A percentile compares a stretch with the other conserved stretches of the same genome.
phyloP scores from a whole-genome alignment of 2,329 filamentous ascomycete species.

The Westerdykella ornata region DNA sequence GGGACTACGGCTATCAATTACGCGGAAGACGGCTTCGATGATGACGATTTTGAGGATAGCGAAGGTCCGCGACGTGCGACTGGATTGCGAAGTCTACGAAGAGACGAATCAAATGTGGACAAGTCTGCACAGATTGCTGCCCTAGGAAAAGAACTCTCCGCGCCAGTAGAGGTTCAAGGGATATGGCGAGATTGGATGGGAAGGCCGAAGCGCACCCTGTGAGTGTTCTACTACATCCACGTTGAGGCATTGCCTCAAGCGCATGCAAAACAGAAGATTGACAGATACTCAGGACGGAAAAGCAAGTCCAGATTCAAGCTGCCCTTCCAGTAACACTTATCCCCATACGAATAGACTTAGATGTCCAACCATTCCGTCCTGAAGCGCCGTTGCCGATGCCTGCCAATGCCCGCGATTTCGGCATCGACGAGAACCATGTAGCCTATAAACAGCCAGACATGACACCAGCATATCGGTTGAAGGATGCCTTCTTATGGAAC shows the following conservation, averaged over 20 bases:
- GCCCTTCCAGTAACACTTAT: slow-evolving; percentile 83
- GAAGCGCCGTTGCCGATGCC: slow-evolving; percentile 58
- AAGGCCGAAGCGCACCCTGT: slow-evolving; percentile 51
- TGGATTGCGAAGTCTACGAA: slow-evolving; percentile 72
- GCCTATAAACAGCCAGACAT: slow-evolving; percentile 74
- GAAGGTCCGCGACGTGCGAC: slow-evolving; percentile 67
- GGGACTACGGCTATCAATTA: slow-evolving; percentile 97
- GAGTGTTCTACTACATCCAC: slow-evolving; percentile 33
- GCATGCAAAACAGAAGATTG: slow-evolving; percentile 1
- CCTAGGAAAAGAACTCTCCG: slow-evolving; percentile 71
- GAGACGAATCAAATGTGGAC: slow-evolving; percentile 58
- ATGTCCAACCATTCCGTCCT: slow-evolving; percentile 72
- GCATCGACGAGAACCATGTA: slow-evolving; percentile 64
- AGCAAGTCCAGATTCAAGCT: slow-evolving; percentile 59
- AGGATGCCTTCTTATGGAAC: slow-evolving; percentile 97
- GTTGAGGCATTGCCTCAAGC: background rate
- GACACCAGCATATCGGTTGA: slow-evolving; percentile 78
- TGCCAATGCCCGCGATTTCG: slow-evolving; percentile 50
- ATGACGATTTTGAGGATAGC: slow-evolving; percentile 67
- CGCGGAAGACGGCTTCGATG: slow-evolving; percentile 90
- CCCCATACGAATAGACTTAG: slow-evolving; percentile 92
- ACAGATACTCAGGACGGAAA: slow-evolving; percentile 44
- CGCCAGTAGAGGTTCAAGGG: slow-evolving; percentile 77
- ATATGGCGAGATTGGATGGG: slow-evolving; percentile 96
- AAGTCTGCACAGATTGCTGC: slow-evolving; percentile 64